Conservation (phyloP, 169 alveolate species). For the Perkinsus olseni region DNA sequence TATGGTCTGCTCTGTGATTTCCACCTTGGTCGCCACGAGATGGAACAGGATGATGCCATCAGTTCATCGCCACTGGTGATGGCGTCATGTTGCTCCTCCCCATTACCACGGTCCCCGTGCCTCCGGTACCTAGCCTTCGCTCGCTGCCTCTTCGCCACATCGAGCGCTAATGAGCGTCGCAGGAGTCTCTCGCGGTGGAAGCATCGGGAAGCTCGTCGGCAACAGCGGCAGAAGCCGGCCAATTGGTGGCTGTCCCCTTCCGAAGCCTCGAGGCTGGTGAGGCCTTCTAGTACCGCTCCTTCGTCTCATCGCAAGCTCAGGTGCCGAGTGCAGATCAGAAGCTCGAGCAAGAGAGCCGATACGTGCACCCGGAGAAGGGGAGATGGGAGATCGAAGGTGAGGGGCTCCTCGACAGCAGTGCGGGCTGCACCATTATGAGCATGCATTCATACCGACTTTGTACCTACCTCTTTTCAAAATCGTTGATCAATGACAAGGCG, state of each 20-base stretch:
- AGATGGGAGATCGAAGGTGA: not conserved
- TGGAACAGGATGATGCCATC: too few species aligned
- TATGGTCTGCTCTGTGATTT: too few species aligned
- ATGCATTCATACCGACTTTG: not conserved
- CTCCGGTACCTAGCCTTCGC: not conserved
- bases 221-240: not conserved
- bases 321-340: not conserved
- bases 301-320: not conserved
- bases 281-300: not conserved
- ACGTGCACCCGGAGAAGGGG: not conserved
- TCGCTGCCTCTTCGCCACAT: not conserved
- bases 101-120: not conserved
- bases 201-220: not conserved
- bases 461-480: too few species aligned
- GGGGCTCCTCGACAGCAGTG: not conserved
- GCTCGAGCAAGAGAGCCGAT: not conserved
- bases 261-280: not conserved
- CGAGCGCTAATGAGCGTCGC: not conserved
- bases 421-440: not conserved
- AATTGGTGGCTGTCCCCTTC: not conserved
- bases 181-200: not conserved
- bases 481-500: too few species aligned
- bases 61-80: too few species aligned
- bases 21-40: too few species aligned
- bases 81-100: too few species aligned